Base-by-base conservation (phyloP, 768 basidiomycete species). In the Obba rivulosa region DNA sequence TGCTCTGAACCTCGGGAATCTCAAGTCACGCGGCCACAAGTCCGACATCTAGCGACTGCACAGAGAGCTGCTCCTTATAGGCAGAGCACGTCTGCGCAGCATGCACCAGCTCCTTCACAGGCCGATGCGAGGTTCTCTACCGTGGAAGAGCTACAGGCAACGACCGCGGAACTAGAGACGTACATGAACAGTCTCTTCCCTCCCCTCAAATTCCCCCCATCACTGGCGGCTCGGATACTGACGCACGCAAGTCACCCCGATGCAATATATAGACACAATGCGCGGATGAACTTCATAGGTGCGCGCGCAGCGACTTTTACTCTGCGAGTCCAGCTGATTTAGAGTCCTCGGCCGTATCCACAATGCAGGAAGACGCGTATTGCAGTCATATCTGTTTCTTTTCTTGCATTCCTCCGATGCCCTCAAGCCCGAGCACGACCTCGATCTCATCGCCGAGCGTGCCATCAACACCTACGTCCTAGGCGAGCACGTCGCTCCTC, bases 171-270 rank as follows among this genome's bases (percentile, higher is more conserved):
- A 18, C 39, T 31, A 13, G 28, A 28, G 50, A 34, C 44, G 28
- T 84, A 91, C 62, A 70, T 88, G 34, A 73, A 80, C 57, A 68
- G 72, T 28, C 67, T 86, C 45, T 89, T 88, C 55, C 65, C 76
- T 3, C 77, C 83, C 13, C 69, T 92, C 41, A 68, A 77, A 42
- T 92, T 92, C 63, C 79, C 85, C 11, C 71, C 73, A 4, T 83
- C 86, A 54, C 71, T 90, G 40, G 84, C 87, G 8, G 73, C 74
- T 54, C 79, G 89, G 50, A 74, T 88, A 52, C 69, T 92, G 54
- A 92, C 90, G 2, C 90, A 92, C 61, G 73, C 74, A 7, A 88
- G 86, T 66, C 89, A 88, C 66, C 77, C 72, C 41, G 71, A 78
- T 46, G 83, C 87, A 23, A 53, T 62, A 41, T 64, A 74, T 39